These are phyloP conservation scores for Lipomyces yamadae DNA, from an alignment of 805 yeast genomes.

Conservation along the genomic window DNA sequence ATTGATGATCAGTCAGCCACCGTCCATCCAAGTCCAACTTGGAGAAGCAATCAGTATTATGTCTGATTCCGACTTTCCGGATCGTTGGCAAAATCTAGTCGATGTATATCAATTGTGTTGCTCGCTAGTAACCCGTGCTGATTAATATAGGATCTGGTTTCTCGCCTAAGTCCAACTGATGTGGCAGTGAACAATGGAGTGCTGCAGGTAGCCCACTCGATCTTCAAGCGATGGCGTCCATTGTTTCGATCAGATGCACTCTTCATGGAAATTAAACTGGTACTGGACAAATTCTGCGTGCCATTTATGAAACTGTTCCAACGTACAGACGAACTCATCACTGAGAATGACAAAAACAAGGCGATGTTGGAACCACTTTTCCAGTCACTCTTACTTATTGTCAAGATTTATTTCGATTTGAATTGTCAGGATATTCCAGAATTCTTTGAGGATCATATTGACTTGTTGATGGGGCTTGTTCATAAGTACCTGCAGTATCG, in stretches of 20 bases:
- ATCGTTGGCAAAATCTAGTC: conserved; percentile 78
- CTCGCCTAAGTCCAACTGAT: conserved; percentile 66
- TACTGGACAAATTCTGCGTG: conserved; percentile 75
- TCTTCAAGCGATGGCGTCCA: conserved; percentile 96
- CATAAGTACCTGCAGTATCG: conserved; percentile 76
- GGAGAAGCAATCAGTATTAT: conserved; percentile 92
- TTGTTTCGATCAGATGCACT: conserved; percentile 88
- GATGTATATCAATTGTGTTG: conserved; percentile 49
- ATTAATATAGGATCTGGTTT: conserved; percentile 57
- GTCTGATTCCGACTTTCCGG: conserved; percentile 96
- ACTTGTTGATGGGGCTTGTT: conserved; percentile 74
- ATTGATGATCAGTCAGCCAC: conserved; percentile 84
- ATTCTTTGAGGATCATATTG: conserved; percentile 90
- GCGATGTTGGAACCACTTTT: conserved; percentile 61
- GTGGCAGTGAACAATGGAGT: conserved; percentile 82
- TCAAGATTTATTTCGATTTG: conserved; percentile 87
- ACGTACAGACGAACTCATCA: conserved; percentile 69
- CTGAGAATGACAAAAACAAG: conserved; percentile 51
- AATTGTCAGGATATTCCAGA: conserved; percentile 99
- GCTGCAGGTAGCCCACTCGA: conserved; percentile 89
- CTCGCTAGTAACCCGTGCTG: background rate
- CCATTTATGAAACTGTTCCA: conserved; percentile 77
- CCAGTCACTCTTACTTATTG: conserved; percentile 70
- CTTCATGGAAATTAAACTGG: conserved; percentile 84
- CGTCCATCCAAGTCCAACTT: conserved; percentile 78